A percentile compares a stretch with the other conserved stretches of the same genome.
Evolutionary conservation across 2,329 filamentous ascomycete genomes (phyloP).

Genomic region (Colletotrichum sp.): DNA sequence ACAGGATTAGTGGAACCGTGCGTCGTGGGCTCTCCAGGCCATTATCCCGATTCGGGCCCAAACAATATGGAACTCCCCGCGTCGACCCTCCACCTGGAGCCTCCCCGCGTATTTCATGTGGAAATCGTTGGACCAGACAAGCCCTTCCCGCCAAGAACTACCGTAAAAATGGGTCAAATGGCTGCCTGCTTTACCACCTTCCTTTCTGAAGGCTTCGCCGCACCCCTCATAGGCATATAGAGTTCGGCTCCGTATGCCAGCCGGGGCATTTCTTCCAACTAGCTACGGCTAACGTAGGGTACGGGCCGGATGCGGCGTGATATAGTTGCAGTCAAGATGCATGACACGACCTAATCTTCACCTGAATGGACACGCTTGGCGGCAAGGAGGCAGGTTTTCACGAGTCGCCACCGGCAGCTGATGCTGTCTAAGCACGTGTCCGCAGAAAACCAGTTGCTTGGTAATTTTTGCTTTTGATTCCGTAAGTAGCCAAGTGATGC

Average conservation of each 20-base stretch:
- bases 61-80: background rate
- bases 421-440: background rate
- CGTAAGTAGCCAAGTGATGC: background rate
- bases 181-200: background rate
- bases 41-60: background rate
- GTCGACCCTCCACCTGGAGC: background rate
- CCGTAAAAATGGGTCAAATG: background rate
- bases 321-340: background rate
- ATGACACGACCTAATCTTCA: background rate
- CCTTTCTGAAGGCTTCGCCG: background rate
- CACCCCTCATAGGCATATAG: background rate
- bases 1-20: background rate
- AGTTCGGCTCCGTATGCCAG: background rate
- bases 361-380: background rate
- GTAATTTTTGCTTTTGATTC: background rate
- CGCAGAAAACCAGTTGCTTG: background rate
- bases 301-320: background rate
- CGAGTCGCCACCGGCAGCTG: background rate
- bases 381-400: background rate
- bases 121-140: background rate
- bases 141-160: conserved; percentile 7
- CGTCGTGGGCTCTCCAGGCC: background rate
- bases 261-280: background rate
- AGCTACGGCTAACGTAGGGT: background rate
- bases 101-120: background rate